Conservation (phyloP, 768 basidiomycete species). For the Dendrothele bispora region DNA sequence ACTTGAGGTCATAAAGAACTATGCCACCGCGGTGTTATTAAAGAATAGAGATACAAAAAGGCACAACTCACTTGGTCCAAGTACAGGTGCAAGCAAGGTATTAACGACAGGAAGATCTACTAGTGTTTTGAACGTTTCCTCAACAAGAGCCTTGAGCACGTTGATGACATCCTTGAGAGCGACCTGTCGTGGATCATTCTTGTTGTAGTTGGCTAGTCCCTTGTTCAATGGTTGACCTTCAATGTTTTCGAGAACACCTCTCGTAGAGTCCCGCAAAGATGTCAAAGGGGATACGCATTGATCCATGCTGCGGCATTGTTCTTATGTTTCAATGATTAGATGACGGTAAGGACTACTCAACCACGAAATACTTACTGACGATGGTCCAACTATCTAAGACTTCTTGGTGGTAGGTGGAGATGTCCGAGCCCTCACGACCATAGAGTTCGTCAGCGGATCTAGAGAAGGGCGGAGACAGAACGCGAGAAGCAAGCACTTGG, state of each 20-base stretch:
- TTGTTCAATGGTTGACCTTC: too few relatives aligned
- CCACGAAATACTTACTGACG: too few relatives aligned
- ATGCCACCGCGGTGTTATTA: too few relatives aligned
- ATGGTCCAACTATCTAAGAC: too few relatives aligned
- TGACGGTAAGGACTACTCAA: too few relatives aligned
- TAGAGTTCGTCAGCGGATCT: neutral
- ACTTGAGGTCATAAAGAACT: constrained; percentile 66
- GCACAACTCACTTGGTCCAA: constrained; percentile 54
- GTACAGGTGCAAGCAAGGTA: constrained; percentile 49
- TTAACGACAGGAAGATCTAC: constrained; percentile 38
- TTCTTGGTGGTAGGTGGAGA: neutral
- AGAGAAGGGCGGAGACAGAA: neutral
- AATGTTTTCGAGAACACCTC: too few relatives aligned
- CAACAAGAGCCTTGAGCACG: constrained; percentile 45
- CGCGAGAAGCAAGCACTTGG: neutral
- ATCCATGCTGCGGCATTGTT: too few relatives aligned
- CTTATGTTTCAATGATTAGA: too few relatives aligned
- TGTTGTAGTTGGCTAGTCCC: constrained; percentile 54
- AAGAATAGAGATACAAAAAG: constrained; percentile 3
- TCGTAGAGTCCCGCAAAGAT: too few relatives aligned
- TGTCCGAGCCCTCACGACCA: neutral
- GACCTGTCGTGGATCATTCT: constrained; percentile 40
- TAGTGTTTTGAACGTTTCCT: constrained; percentile 28
- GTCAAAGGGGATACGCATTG: constrained; percentile 24
- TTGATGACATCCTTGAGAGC: constrained; percentile 51